phyloP scores from a whole-genome alignment of 352 stramenopile species.

The Pythium angustatum region DNA sequence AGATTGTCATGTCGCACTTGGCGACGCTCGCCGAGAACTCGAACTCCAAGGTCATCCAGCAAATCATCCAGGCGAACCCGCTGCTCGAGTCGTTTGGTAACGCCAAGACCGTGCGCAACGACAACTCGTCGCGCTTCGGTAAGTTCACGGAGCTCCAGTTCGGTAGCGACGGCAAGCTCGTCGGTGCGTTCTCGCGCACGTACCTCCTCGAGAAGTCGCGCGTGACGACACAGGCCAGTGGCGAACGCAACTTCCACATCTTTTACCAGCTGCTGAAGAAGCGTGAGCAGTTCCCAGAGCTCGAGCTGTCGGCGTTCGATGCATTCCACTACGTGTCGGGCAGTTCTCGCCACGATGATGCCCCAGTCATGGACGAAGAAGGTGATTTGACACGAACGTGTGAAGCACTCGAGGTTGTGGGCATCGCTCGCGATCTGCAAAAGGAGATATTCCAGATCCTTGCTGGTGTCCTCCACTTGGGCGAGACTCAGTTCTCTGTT shows the following conservation, averaged over 20 bases:
- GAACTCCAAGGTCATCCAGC: slow-evolving; percentile 91
- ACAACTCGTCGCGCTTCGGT: slow-evolving; percentile 85
- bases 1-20: slow-evolving; percentile 95
- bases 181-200: slow-evolving; percentile 81
- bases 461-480: slow-evolving; percentile 89
- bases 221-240: slow-evolving; percentile 78
- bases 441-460: slow-evolving; percentile 90
- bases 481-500: slow-evolving; percentile 83
- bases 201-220: slow-evolving; percentile 94
- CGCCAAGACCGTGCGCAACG: slow-evolving; percentile 84
- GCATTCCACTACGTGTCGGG: slow-evolving; percentile 73
- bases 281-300: slow-evolving; percentile 53
- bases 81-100: slow-evolving; percentile 88
- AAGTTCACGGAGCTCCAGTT: slow-evolving; percentile 90
- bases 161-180: slow-evolving; percentile 64
- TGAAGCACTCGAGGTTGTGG: slow-evolving; percentile 88
- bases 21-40: slow-evolving; percentile 79
- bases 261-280: slow-evolving; percentile 92
- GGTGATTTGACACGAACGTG: slow-evolving; percentile 69
- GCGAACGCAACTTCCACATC: slow-evolving; percentile 94
- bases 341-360: slow-evolving; percentile 24
- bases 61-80: slow-evolving; percentile 94
- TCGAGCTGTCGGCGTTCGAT: slow-evolving; percentile 46
- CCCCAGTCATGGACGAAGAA: slow-evolving; percentile 56
- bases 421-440: slow-evolving; percentile 80